phyloP scores from a whole-genome alignment of 1,284 basidiomycete species.

The Malassezia brasiliensis region DNA sequence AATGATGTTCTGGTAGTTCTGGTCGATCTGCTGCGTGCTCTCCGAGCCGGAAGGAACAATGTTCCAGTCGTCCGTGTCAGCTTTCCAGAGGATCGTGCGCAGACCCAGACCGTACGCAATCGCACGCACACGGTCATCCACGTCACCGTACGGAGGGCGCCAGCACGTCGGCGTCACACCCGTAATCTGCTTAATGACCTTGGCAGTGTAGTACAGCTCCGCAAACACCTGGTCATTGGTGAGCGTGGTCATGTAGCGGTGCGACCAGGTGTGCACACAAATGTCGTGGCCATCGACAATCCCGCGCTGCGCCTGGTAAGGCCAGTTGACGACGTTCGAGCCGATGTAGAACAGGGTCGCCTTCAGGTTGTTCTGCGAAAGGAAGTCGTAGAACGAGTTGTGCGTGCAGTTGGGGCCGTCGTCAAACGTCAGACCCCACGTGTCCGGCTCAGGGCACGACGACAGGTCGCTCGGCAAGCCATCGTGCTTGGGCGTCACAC shows the following conservation, averaged over 20 bases:
- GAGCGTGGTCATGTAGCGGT: conserved; percentile 22
- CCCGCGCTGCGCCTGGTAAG: conserved; percentile 52
- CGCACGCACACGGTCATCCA: conserved; percentile 52
- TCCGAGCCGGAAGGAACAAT: conserved; percentile 39
- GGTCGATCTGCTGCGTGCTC: conserved; percentile 44
- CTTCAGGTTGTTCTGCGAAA: conserved; percentile 19
- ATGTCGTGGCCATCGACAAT: conserved; percentile 23
- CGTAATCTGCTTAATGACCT: conserved; percentile 51
- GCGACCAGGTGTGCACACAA: conserved; percentile 27
- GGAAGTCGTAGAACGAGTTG: conserved; percentile 25
- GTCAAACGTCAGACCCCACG: conserved; percentile 39
- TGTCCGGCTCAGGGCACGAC: conserved; percentile 50
- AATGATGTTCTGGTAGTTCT: conserved; percentile 52
- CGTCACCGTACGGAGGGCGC: conserved; percentile 50
- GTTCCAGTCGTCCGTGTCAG: conserved; percentile 50
- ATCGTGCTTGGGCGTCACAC: conserved; percentile 41
- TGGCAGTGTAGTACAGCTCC: conserved; percentile 53
- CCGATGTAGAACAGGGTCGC: conserved; percentile 32
- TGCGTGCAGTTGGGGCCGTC: conserved; percentile 38
- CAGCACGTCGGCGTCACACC: conserved; percentile 52
- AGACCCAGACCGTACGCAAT: conserved; percentile 53
- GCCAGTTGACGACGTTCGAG: conserved; percentile 51
- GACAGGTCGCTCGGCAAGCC: conserved; percentile 49
- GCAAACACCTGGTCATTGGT: conserved; percentile 49
- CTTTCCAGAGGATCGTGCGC: conserved; percentile 51